A percentile compares a stretch with the other conserved stretches of the same genome.
These are phyloP conservation scores for Psilocybe cyanescens DNA, from an alignment of 768 basidiomycete genomes.

Conservation along the genomic window DNA sequence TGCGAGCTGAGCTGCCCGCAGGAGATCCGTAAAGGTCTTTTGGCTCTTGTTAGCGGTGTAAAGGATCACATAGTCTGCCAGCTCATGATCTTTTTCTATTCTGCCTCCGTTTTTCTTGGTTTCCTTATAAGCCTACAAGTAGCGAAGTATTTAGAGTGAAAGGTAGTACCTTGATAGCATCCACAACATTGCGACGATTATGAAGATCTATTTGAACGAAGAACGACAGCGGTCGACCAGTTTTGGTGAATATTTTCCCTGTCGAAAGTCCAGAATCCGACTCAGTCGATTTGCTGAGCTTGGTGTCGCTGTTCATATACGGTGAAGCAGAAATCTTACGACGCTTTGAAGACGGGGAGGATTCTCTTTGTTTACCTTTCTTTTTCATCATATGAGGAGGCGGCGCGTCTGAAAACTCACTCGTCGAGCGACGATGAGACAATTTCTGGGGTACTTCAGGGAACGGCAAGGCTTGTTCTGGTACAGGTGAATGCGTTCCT, in stretches of 20 bases:
- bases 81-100: conserved; percentile 53
- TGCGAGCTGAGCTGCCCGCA: conserved; percentile 34
- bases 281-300: background rate
- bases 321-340: background rate
- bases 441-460: conserved; percentile 10
- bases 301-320: background rate
- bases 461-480: conserved; percentile 19
- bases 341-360: background rate
- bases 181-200: conserved; percentile 52
- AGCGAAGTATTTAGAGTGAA: background rate
- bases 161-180: conserved; percentile 58
- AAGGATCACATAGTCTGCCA: conserved; percentile 67
- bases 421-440: conserved; percentile 6
- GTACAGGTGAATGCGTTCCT: conserved; percentile 12
- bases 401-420: background rate
- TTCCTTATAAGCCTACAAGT: background rate
- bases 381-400: conserved; percentile 3
- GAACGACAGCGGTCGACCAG: conserved; percentile 53
- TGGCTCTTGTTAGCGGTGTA: conserved; percentile 42
- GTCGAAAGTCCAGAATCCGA: conserved; percentile 7
- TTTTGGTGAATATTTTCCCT: conserved; percentile 46
- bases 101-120: conserved; percentile 68
- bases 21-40: conserved; percentile 52
- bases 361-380: conserved; percentile 10
- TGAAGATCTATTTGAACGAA: conserved; percentile 73